Evolutionary conservation across 345 rosid genomes (phyloP).

Genomic region (Linum tenue): DNA sequence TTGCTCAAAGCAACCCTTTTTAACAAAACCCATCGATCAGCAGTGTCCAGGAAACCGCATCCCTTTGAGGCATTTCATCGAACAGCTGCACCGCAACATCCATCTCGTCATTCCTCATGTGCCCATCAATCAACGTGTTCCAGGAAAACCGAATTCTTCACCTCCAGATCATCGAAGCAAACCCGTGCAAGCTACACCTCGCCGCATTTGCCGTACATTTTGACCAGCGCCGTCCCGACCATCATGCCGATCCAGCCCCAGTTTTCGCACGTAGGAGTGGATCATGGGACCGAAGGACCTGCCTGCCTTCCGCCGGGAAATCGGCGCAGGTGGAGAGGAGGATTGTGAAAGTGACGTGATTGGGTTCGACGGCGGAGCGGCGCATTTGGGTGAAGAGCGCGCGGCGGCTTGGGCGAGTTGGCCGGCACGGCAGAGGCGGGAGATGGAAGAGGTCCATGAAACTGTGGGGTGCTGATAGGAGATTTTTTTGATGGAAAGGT

Average conservation of each 20-base stretch:
- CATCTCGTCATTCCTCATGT: slow-evolving; percentile 11
- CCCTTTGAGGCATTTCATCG: slow-evolving; percentile 22
- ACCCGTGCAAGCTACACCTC: slow-evolving; percentile 11
- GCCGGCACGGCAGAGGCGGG: slow-evolving; percentile 54
- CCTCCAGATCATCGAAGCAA: slow-evolving; percentile 11
- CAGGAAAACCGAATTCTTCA: slow-evolving; percentile 15
- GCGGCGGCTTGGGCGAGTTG: slow-evolving; percentile 37
- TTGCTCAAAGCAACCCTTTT: slow-evolving; percentile 16
- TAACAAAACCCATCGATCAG: slow-evolving; percentile 22
- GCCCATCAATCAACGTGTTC: slow-evolving; percentile 23
- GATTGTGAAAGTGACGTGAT: slow-evolving; percentile 48
- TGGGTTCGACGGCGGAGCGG: slow-evolving; percentile 43
- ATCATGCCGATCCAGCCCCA: slow-evolving; percentile 20
- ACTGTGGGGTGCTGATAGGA: slow-evolving; percentile 18
- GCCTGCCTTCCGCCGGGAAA: slow-evolving; percentile 23
- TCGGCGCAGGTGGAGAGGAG: slow-evolving; percentile 48
- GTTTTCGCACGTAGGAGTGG: slow-evolving; percentile 56
- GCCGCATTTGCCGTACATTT: slow-evolving; percentile 20
- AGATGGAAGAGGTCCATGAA: slow-evolving; percentile 66
- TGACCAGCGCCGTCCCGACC: slow-evolving; percentile 20
- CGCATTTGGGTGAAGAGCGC: slow-evolving; percentile 48
- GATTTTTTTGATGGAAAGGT: slow-evolving; percentile 12
- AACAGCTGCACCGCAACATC: slow-evolving; percentile 13
- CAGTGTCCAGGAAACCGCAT: slow-evolving; percentile 21
- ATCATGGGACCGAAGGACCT: slow-evolving; percentile 34